A percentile compares a stretch with the other conserved stretches of the same genome.
Evolutionary conservation across 306 rosid genomes (phyloP).

Genomic region (Bauhinia variegata): DNA sequence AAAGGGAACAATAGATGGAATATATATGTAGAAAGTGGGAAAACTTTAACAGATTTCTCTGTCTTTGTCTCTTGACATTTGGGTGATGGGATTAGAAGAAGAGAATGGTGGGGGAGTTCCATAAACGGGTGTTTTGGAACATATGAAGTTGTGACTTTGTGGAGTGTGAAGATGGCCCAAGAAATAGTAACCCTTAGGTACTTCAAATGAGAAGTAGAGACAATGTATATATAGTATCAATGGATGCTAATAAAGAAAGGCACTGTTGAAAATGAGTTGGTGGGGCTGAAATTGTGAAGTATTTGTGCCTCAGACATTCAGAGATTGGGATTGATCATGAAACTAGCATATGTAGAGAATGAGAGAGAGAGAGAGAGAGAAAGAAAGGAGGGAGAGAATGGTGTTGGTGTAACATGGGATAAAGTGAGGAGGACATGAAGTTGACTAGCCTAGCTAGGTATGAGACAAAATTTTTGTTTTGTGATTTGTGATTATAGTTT

Average conservation of each 20-base stretch:
- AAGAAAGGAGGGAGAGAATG: too few species aligned
- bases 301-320: slow-evolving; percentile 49
- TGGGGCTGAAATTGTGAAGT: slow-evolving; percentile 47
- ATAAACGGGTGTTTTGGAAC: slow-evolving; percentile 33
- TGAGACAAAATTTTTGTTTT: too few species aligned
- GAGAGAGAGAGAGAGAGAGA: slow-evolving; percentile 31
- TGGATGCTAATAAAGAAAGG: slow-evolving; percentile 41
- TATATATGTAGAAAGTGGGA: slow-evolving; percentile 30
- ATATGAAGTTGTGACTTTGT: slow-evolving; percentile 29
- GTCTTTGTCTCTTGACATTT: slow-evolving; percentile 24
- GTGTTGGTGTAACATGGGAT: slow-evolving; percentile 63
- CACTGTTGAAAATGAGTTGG: slow-evolving; percentile 37
- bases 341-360: slow-evolving; percentile 19
- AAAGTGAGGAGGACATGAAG: slow-evolving; percentile 55
- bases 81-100: slow-evolving; percentile 17
- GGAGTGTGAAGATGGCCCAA: slow-evolving; percentile 23
- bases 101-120: slow-evolving; percentile 35
- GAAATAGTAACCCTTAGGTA: slow-evolving; percentile 35
- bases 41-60: slow-evolving; percentile 29
- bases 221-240: slow-evolving; percentile 44
- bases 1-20: slow-evolving; percentile 10
- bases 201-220: slow-evolving; percentile 30
- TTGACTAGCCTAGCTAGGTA: slow-evolving; percentile 52
- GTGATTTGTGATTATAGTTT: too few species aligned
- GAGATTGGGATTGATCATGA: slow-evolving; percentile 69